These are phyloP conservation scores for Fragaria ananassa DNA, from an alignment of 306 rosid genomes.

Conservation along the genomic window DNA sequence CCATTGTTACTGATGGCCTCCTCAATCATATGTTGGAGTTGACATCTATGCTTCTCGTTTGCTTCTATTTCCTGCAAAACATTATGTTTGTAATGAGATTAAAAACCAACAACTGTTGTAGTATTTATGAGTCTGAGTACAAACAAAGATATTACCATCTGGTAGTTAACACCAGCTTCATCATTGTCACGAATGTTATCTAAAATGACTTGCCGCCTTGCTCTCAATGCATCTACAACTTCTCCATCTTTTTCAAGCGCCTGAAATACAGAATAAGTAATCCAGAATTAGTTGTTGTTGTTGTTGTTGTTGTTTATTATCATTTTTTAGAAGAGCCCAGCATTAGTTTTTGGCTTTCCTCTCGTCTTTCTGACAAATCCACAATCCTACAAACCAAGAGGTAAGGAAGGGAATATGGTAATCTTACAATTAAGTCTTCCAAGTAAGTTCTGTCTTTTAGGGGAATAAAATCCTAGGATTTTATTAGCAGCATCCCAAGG, in stretches of 20 bases:
- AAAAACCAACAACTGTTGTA: background rate
- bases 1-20: constrained; percentile 53
- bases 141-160: constrained; percentile 30
- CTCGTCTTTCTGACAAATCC: background rate
- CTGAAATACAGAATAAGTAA: constrained; percentile 25
- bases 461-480: background rate
- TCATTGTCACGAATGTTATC: constrained; percentile 64
- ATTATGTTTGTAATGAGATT: constrained; percentile 17
- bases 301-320: background rate
- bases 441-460: background rate
- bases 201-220: constrained; percentile 51
- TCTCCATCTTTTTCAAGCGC: constrained; percentile 44
- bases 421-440: background rate
- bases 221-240: constrained; percentile 42
- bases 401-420: background rate
- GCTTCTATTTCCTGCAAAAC: constrained; percentile 51
- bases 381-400: constrained; percentile 4
- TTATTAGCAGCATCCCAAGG: background rate
- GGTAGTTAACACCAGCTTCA: constrained; percentile 55
- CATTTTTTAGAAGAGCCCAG: background rate
- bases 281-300: background rate
- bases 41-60: constrained; percentile 55
- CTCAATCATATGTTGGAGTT: constrained; percentile 59
- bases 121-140: background rate
- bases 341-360: background rate